phyloP scores from a whole-genome alignment of 2,329 filamentous ascomycete species.

The Knufia fluminis region DNA sequence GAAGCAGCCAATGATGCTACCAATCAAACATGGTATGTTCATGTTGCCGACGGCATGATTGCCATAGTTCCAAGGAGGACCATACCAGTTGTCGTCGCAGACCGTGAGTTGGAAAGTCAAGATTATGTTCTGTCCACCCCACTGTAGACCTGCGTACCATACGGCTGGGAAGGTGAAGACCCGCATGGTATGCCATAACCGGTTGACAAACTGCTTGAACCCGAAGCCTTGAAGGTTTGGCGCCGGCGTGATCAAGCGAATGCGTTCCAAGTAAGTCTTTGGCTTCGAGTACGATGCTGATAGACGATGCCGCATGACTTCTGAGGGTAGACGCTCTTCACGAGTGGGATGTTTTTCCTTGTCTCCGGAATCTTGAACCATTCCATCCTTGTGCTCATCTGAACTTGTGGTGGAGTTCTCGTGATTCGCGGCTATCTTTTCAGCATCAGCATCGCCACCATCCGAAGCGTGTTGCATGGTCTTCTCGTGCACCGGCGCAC shows the following conservation, averaged over 20 bases:
- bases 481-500: background rate
- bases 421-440: constrained; percentile 14
- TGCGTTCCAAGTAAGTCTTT: constrained; percentile 48
- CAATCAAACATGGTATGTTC: constrained; percentile 48
- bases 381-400: constrained; percentile 10
- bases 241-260: constrained; percentile 47
- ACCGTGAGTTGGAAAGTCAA: constrained; percentile 51
- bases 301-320: background rate
- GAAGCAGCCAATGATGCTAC: constrained; percentile 21
- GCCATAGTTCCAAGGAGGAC: constrained; percentile 46
- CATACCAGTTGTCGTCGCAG: constrained; percentile 48
- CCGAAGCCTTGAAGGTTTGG: constrained; percentile 46
- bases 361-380: background rate
- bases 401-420: background rate
- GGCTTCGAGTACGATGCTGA: constrained; percentile 15
- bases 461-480: background rate
- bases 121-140: constrained; percentile 53
- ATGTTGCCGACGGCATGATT: constrained; percentile 48
- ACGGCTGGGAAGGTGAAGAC: constrained; percentile 51
- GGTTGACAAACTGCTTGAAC: constrained; percentile 45
- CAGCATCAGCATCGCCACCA: background rate
- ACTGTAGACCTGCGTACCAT: constrained; percentile 49
- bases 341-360: background rate
- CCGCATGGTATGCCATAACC: constrained; percentile 47
- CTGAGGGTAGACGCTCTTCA: background rate